These are phyloP conservation scores for Scedosporium aurantiacum DNA, from an alignment of 2,329 filamentous ascomycete genomes.

Conservation along the genomic window DNA sequence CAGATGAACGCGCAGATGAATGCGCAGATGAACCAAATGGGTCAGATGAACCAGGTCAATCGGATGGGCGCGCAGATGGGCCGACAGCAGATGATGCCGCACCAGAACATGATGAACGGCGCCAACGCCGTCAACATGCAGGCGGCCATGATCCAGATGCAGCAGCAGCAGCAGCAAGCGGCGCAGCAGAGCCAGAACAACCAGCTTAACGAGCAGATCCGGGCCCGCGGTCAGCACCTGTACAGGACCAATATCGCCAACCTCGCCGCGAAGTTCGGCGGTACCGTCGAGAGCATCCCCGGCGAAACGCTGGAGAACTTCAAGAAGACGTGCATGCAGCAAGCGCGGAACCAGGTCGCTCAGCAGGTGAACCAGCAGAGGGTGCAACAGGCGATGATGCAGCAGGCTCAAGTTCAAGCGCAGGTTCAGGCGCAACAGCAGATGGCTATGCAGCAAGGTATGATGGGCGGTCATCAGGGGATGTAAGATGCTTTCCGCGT, in stretches of 20 bases:
- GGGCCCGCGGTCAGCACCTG: slow-evolving; percentile 24
- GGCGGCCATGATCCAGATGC: slow-evolving; percentile 13
- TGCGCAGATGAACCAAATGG: slow-evolving; percentile 9
- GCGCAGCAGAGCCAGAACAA: slow-evolving; percentile 22
- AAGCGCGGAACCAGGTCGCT: slow-evolving; percentile 25
- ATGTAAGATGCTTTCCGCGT: slow-evolving; percentile 23
- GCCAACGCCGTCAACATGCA: slow-evolving; percentile 27
- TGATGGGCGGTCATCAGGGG: slow-evolving; percentile 44
- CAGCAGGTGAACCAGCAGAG: slow-evolving; percentile 21
- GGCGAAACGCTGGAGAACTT: slow-evolving; percentile 32
- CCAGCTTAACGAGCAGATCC: slow-evolving; percentile 19
- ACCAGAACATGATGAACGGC: slow-evolving; percentile 26
- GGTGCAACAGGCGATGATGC: slow-evolving; percentile 24
- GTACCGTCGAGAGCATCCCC: slow-evolving; percentile 31
- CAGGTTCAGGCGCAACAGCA: slow-evolving; percentile 25
- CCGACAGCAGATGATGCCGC: slow-evolving; percentile 24
- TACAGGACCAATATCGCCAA: slow-evolving; percentile 27
- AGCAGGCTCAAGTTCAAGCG: slow-evolving; percentile 17
- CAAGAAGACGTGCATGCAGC: slow-evolving; percentile 27
- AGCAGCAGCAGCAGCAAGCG: slow-evolving; percentile 18
- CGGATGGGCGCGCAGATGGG: slow-evolving; percentile 22
- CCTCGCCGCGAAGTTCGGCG: slow-evolving; percentile 27
- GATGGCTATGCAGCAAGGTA: slow-evolving; percentile 27
- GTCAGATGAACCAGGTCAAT: slow-evolving; percentile 11
- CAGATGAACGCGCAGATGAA: slow-evolving; percentile 20